Conservation (phyloP, 257 asterid species). For the Penstemon barbatus region DNA sequence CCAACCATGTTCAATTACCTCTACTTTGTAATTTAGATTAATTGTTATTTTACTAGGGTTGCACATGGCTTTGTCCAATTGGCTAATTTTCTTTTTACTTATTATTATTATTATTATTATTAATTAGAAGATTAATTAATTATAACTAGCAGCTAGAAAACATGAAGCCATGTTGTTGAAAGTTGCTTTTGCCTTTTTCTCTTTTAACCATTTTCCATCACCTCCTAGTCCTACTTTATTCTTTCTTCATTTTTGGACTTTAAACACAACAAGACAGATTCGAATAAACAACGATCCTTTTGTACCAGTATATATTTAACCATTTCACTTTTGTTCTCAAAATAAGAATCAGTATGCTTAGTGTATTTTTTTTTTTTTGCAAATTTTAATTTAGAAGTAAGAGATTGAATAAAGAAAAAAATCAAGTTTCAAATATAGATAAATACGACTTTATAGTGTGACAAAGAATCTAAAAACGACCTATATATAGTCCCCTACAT, state of each 20-base stretch:
- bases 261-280: constrained; percentile 31
- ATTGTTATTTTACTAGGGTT: constrained; percentile 8
- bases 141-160: constrained; percentile 19
- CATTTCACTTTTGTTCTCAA: constrained; percentile 32
- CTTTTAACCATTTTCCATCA: constrained; percentile 28
- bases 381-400: too few relatives aligned
- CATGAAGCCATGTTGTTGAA: constrained; percentile 52
- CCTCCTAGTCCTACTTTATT: constrained; percentile 35
- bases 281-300: constrained; percentile 34
- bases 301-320: constrained; percentile 28
- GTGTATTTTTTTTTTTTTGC: too few relatives aligned
- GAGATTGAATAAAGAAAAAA: background rate
- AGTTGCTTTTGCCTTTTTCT: constrained; percentile 43
- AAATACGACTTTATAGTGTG: background rate
- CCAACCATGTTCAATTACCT: background rate
- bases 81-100: constrained; percentile 24
- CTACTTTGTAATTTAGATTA: background rate
- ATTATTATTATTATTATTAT: too few relatives aligned
- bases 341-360: background rate
- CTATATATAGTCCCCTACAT: too few relatives aligned
- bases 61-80: constrained; percentile 45
- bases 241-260: constrained; percentile 41
- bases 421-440: background rate
- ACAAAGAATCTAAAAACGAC: too few relatives aligned
- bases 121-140: constrained; percentile 8